Evolutionary conservation across 2,329 filamentous ascomycete species (phyloP), one percentile per base, ranked within the genome.

Genomic region (Colletotrichum limetticola): DNA sequence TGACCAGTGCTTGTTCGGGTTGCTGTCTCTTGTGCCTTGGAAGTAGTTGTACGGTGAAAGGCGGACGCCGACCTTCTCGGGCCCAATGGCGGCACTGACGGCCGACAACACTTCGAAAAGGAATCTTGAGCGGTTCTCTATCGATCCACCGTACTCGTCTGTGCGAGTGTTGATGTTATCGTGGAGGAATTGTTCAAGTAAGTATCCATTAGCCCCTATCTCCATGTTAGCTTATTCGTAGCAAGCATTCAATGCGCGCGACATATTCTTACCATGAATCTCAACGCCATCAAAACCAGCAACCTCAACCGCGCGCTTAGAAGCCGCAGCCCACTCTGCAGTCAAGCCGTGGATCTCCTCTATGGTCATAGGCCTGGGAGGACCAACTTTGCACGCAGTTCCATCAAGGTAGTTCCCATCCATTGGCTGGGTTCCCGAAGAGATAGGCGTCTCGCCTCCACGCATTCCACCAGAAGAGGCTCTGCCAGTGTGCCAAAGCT

Each of bases 281-380:
- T 95, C 93, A 56, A 95, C 89, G 0, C 90, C 91, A 75, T 96
- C 93, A 28, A 92, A 92, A 0, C 93, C 93, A 1, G 89, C 90
- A 76, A 62, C 75, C 0, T 85, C 83, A 0, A 94, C 80, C 0
- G 92, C 88, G 5, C 90, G 85, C 74, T 86, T 85, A 0, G 87
- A 82, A 0, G 88, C 87, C 0, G 82, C 84, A 0, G 85, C 88
- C 79, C 87, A 94, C 0, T 89, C 89, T 0, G 81, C 78, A 74
- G 92, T 91, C 72, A 91, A 85, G 1, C 86, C 80, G 61, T 90
- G 83, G 65, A 95, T 95, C 37, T 95, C 92, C 0, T 86, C 81
- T 8, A 87, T 81, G 0, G 89, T 91, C 88, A 95, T 89, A 2
- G 87, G 89, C 62, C 87, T 89, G 0, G 92, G 92, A 0, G 88